A percentile compares a stretch with the other conserved stretches of the same genome.
Evolutionary conservation across 106 monocot genomes (phyloP).

Genomic region (Acorus calamus): DNA sequence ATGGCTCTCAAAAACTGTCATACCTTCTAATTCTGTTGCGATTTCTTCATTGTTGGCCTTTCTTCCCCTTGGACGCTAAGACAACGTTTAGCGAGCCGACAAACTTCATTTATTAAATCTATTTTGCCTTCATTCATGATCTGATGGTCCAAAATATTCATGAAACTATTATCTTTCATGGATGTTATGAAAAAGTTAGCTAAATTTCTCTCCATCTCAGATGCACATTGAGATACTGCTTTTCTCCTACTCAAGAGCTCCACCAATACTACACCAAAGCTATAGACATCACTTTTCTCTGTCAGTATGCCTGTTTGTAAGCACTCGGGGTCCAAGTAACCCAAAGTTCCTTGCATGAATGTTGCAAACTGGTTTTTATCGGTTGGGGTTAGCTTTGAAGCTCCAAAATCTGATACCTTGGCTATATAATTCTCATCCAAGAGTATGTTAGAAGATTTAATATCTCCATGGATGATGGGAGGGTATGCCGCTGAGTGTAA

Average conservation of each 20-base stretch:
- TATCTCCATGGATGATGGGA: slow-evolving; percentile 25
- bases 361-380: slow-evolving; percentile 18
- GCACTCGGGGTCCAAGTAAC: slow-evolving; percentile 29
- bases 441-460: slow-evolving; percentile 25
- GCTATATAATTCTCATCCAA: slow-evolving; percentile 17
- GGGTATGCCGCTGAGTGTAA: slow-evolving; percentile 24
- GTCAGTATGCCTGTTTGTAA: slow-evolving; percentile 14
- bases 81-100: too few species aligned
- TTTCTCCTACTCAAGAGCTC: slow-evolving; percentile 17
- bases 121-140: too few species aligned
- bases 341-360: slow-evolving; percentile 24
- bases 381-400: slow-evolving; percentile 7
- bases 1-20: background rate
- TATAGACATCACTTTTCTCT: slow-evolving; percentile 30
- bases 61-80: slow-evolving; percentile 14
- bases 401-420: slow-evolving; percentile 33
- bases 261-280: slow-evolving; percentile 23
- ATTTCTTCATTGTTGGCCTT: slow-evolving; percentile 27
- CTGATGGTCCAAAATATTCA: too few species aligned
- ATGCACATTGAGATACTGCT: background rate
- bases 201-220: too few species aligned
- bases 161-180: too few species aligned
- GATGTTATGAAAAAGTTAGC: too few species aligned
- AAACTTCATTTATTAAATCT: too few species aligned
- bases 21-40: slow-evolving; percentile 12